These are phyloP conservation scores for Cyclotella baltica DNA, from an alignment of 108 stramenopile genomes.

Conservation along the genomic window DNA sequence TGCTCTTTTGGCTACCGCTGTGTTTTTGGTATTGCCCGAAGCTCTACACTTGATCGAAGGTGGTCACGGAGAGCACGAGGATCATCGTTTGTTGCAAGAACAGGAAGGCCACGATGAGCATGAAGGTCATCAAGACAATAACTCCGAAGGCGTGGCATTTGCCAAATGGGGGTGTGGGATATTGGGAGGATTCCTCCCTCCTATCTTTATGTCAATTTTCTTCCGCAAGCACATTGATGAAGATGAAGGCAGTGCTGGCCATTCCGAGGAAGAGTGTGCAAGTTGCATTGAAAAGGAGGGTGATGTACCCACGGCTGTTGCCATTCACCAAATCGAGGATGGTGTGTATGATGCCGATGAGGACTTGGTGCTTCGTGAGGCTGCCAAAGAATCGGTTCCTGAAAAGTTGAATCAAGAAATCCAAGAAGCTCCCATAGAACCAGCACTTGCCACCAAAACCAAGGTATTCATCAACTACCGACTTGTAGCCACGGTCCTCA, in stretches of 20 bases:
- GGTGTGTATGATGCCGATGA: too few species aligned
- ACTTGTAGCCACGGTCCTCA: conserved; percentile 53
- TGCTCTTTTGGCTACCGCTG: conserved; percentile 42
- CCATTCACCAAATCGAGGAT: too few species aligned
- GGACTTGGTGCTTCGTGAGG: too few species aligned
- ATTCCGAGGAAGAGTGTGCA: conserved; percentile 10
- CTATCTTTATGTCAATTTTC: conserved; percentile 55
- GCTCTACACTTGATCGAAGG: conserved; percentile 47
- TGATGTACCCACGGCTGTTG: too few species aligned
- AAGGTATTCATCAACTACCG: conserved; percentile 36
- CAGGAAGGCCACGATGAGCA: conserved; percentile 25
- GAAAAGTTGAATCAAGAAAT: too few species aligned
- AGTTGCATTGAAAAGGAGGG: conserved; percentile 16
- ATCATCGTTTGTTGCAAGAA: conserved; percentile 10
- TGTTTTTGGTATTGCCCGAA: conserved; percentile 50
- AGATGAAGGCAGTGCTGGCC: neutral
- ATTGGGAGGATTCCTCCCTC: conserved; percentile 76
- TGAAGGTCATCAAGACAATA: conserved; percentile 24
- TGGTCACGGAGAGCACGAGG: conserved; percentile 18
- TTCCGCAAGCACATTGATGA: conserved; percentile 52
- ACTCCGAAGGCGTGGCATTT: conserved; percentile 41
- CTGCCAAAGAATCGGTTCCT: too few species aligned
- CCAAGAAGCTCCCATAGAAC: neutral
- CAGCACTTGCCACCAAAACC: neutral
- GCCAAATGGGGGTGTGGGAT: conserved; percentile 78